These are phyloP conservation scores for Aspergillus neoniger DNA, from an alignment of 2,329 filamentous ascomycete species.

Conservation along the genomic window DNA sequence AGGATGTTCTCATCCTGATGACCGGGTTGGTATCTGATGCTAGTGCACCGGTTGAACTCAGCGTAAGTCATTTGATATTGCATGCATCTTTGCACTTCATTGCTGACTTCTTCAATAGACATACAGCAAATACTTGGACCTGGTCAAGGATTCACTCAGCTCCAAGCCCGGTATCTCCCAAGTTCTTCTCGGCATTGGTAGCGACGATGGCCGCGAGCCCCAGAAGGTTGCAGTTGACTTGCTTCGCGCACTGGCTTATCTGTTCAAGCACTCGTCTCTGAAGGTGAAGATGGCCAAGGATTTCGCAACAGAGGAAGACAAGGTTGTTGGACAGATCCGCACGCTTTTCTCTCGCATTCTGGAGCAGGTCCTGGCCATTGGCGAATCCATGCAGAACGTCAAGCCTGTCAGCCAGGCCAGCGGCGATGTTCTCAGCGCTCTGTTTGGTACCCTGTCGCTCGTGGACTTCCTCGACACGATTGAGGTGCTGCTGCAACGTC, in stretches of 20 bases:
- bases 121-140: slow-evolving; percentile 72
- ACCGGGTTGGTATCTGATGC: slow-evolving; percentile 73
- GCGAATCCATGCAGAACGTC: slow-evolving; percentile 52
- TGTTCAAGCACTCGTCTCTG: slow-evolving; percentile 45
- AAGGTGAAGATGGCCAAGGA: slow-evolving; percentile 42
- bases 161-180: slow-evolving; percentile 73
- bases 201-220: slow-evolving; percentile 50
- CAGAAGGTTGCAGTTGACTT: slow-evolving; percentile 46
- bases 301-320: slow-evolving; percentile 43
- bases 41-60: slow-evolving; percentile 71
- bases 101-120: slow-evolving; percentile 52
- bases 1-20: slow-evolving; percentile 73
- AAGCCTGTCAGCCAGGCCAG: slow-evolving; percentile 45
- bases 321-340: slow-evolving; percentile 66
- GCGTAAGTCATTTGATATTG: slow-evolving; percentile 30
- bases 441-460: slow-evolving; percentile 83
- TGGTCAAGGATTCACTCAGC: slow-evolving; percentile 74
- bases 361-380: slow-evolving; percentile 65
- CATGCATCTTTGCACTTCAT: not conserved
- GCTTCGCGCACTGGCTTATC: slow-evolving; percentile 43
- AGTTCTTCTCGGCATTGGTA: slow-evolving; percentile 65
- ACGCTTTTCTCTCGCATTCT: slow-evolving; percentile 69
- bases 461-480: slow-evolving; percentile 87
- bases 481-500: slow-evolving; percentile 74
- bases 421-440: slow-evolving; percentile 71